These are phyloP conservation scores for Cercospora beticola DNA, from an alignment of 2,329 filamentous ascomycete genomes.

Conservation along the genomic window DNA sequence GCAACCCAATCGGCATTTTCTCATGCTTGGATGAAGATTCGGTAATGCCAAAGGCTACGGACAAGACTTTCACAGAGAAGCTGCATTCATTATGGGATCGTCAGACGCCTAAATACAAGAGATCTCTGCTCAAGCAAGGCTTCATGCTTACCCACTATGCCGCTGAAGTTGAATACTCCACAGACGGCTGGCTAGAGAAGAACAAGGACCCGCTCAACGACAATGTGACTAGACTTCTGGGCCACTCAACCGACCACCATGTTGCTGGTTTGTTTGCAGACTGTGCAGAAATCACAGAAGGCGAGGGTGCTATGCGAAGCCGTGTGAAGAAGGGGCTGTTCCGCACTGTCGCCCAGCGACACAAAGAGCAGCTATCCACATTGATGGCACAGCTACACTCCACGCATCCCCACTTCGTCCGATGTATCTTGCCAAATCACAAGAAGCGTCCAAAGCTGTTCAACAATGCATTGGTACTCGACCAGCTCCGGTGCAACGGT, in stretches of 20 bases:
- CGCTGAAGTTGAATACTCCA: slow-evolving; percentile 95
- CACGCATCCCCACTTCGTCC: slow-evolving; percentile 96
- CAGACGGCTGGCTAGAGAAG: slow-evolving; percentile 93
- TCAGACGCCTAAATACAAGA: slow-evolving; percentile 89
- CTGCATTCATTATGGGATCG: slow-evolving; percentile 96
- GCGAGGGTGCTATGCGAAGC: slow-evolving; percentile 64
- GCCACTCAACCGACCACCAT: slow-evolving; percentile 77
- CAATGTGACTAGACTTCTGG: slow-evolving; percentile 87
- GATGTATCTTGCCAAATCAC: slow-evolving; percentile 96
- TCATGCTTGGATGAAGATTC: slow-evolving; percentile 97
- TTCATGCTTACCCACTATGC: slow-evolving; percentile 98
- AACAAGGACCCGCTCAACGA: slow-evolving; percentile 99
- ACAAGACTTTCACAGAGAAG: slow-evolving; percentile 96
- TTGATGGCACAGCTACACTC: slow-evolving; percentile 92
- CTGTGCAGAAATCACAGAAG: slow-evolving; percentile 79
- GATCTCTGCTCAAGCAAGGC: slow-evolving; percentile 82
- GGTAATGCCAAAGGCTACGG: slow-evolving; percentile 98
- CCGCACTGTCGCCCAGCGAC: slow-evolving; percentile 90
- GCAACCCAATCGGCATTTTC: slow-evolving; percentile 98
- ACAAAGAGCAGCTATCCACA: slow-evolving; percentile 97
- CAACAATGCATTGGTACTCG: slow-evolving; percentile 85
- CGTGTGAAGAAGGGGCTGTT: slow-evolving; percentile 97
- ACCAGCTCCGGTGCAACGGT: slow-evolving; percentile 98
- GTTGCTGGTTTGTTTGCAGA: slow-evolving; percentile 83
- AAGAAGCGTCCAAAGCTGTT: slow-evolving; percentile 95